Conservation (phyloP, 257 asterid genomes). For the Przewalskia tangutica region DNA sequence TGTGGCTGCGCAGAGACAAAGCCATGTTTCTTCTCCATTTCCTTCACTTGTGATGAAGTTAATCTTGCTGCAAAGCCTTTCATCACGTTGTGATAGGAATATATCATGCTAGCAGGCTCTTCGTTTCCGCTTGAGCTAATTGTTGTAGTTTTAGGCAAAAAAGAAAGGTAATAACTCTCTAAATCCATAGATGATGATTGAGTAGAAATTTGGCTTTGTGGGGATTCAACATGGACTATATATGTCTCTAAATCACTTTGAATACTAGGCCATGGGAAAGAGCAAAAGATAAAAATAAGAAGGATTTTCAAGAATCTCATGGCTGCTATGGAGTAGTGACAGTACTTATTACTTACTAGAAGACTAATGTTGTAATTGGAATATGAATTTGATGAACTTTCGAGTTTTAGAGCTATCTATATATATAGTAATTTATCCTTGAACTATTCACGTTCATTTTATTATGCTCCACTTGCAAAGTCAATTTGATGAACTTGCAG, state of each 20-base stretch:
- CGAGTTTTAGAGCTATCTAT: neutral
- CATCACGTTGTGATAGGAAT: slow-evolving; percentile 29
- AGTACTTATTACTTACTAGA: neutral
- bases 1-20: slow-evolving; percentile 29
- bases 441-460: neutral
- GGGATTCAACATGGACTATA: slow-evolving; percentile 28
- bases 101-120: slow-evolving; percentile 3
- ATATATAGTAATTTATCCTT: neutral
- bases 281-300: neutral
- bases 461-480: neutral
- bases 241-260: slow-evolving; percentile 18
- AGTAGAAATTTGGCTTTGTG: slow-evolving; percentile 2
- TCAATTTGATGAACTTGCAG: neutral
- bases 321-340: neutral
- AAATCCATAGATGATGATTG: slow-evolving; percentile 3
- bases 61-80: slow-evolving; percentile 45
- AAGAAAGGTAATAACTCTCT: slow-evolving; percentile 28
- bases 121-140: neutral
- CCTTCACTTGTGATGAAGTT: slow-evolving; percentile 20
- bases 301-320: neutral
- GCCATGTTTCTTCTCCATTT: slow-evolving; percentile 20
- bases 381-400: neutral
- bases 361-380: neutral
- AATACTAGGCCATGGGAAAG: neutral
- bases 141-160: slow-evolving; percentile 13